Base-by-base conservation (phyloP, 2,329 filamentous ascomycete species). In the Sporothrix mexicana region DNA sequence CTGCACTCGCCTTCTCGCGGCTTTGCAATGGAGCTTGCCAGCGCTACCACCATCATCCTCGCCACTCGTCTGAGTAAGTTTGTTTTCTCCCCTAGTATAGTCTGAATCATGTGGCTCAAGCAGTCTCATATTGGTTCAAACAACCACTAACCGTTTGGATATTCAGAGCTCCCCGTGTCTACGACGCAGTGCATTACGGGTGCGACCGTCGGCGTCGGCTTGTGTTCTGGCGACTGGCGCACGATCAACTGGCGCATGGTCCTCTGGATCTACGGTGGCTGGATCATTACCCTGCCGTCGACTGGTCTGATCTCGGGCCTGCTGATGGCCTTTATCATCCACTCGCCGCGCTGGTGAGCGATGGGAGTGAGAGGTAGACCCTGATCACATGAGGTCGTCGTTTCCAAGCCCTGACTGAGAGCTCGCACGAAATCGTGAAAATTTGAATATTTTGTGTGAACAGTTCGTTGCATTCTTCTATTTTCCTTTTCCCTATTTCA, bases 131-230 rank as follows among this genome's bases (percentile, higher is more conserved):
- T 36, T 36, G 30, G 30, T 4, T 36, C 30, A 36, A 36, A 36
- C 30, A 64, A 59, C 10, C 6, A 30, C 49, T 72, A 49, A 41
- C 43, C 30, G 30, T 36, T 36, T 36, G 30, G 7, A 41, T 43
- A 77, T 84, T 83, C 17, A 68, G 66, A 86, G 71, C 85, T 91
- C 1, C 89, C 89, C 1, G 85, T 91, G 45, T 90, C 88, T 1
- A 91, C 89, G 1, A 90, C 89, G 0, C 88, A 90, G 81, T 91
- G 89, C 79, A 89, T 90, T 77, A 88, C 85, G 57, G 88, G 88
- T 64, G 86, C 88, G 57, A 90, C 88, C 23, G 88, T 90, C 62
- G 88, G 88, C 74, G 88, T 90, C 68, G 88, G 88, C 73, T 84
- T 90, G 20, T 89, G 87, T 80, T 88, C 87, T 64, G 88, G 88